Evolutionary conservation across 805 yeast species (phyloP), one percentile per base, ranked within the genome.

Genomic region (Candida saitoana): DNA sequence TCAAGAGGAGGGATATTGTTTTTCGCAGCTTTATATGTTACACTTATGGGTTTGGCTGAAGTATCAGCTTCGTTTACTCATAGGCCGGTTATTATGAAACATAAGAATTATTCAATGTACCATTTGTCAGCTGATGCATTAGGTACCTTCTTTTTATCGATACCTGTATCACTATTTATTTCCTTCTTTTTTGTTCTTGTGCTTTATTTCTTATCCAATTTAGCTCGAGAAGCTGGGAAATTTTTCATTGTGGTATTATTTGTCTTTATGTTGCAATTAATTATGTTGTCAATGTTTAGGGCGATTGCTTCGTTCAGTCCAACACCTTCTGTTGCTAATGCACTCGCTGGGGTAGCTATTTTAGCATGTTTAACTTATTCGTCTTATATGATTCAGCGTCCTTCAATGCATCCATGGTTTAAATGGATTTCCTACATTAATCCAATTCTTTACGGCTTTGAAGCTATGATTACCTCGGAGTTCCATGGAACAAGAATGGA

Each of bases 41-140:
- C 84, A 7, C 74, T 82, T 60, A 62, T 77, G 19, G 69, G 84
- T 3, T 65, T 80, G 50, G 75, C 80, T 48, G 86, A 81, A 54
- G 74, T 81, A 44, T 69, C 80, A 52, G 59, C 74, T 8, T 63
- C 80, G 42, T 82, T 78, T 50, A 76, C 77, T 44, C 76, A 75
- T 42, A 77, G 84, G 63, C 79, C 83, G 20, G 77, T 86, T 47
- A 72, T 83, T 19, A 76, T 74, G 51, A 85, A 86, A 54, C 95
- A 86, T 56, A 80, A 81, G 53, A 73, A 74, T 37, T 86, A 82
- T 51, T 79, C 87, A 0, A 72, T 85, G 44, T 87, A 83, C 56
- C 79, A 80, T 44, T 89, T 90, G 2, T 73, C 87, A 11, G 80
- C 87, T 3, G 91, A 84, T 54, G 84, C 87, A 1, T 50, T 85